Percentiles rank a stretch among this genome's conserved stretches.
Evolutionary conservation across 257 asterid species (phyloP).

Genomic region (Coffea canephora): DNA sequence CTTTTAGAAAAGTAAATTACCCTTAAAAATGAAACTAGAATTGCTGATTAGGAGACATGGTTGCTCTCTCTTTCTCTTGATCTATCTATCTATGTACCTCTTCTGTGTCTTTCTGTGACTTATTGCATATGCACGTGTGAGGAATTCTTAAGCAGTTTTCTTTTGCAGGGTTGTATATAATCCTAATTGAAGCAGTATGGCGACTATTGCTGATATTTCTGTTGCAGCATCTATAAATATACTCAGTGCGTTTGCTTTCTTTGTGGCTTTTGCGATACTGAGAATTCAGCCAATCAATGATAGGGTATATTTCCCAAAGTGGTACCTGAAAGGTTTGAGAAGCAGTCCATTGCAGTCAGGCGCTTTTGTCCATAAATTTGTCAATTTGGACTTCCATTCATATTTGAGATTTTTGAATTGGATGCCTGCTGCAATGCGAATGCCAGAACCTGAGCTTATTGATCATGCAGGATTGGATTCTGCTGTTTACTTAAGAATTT

Average conservation of each 20-base stretch:
- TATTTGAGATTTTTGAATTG: constrained; percentile 77
- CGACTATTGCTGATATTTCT: constrained; percentile 71
- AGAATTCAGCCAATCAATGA: constrained; percentile 92
- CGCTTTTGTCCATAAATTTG: constrained; percentile 57
- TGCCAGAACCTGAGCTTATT: constrained; percentile 95
- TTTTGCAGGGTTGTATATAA: constrained; percentile 18
- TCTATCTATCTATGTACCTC: not conserved
- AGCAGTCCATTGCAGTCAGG: constrained; percentile 70
- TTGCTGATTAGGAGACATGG: not conserved
- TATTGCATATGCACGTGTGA: not conserved
- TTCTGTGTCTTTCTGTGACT: not conserved
- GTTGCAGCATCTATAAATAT: constrained; percentile 78
- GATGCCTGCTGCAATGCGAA: constrained; percentile 88
- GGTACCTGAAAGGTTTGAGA: constrained; percentile 90
- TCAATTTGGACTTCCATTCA: constrained; percentile 77
- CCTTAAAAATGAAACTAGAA: not conserved
- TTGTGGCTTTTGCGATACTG: constrained; percentile 80
- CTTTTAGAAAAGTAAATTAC: not conserved
- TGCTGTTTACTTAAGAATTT: constrained; percentile 83
- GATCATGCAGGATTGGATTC: constrained; percentile 97
- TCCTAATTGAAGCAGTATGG: constrained; percentile 49
- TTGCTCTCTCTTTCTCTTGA: not conserved
- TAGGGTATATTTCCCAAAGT: constrained; percentile 92
- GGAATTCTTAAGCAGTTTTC: not conserved
- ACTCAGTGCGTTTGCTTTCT: constrained; percentile 67